These are phyloP conservation scores for Fraxinus floribunda DNA, from an alignment of 305 asterid species.

Conservation along the genomic window DNA sequence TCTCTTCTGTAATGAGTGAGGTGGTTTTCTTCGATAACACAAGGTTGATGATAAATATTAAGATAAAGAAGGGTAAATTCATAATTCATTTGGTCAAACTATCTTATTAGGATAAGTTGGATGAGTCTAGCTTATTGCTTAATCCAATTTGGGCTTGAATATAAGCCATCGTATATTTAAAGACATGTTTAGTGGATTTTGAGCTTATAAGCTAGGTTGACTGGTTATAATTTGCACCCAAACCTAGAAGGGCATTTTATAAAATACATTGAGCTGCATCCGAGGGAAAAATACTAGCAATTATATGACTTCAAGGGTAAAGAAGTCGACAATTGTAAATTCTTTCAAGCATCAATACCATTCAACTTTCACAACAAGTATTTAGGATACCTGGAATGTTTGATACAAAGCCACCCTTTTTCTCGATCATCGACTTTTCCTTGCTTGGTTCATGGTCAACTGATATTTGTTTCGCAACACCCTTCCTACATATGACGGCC, in stretches of 20 bases:
- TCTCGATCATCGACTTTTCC: constrained; percentile 70
- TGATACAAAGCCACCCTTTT: constrained; percentile 93
- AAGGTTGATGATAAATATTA: too few species aligned
- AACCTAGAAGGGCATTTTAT: neutral
- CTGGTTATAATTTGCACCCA: neutral
- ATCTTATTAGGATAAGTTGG: neutral
- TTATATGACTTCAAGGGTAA: neutral
- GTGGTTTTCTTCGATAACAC: neutral
- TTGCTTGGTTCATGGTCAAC: constrained; percentile 85
- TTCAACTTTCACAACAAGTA: neutral
- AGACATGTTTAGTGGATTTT: neutral
- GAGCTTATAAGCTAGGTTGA: neutral
- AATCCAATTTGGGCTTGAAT: neutral
- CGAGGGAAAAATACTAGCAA: neutral
- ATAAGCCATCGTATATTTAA: neutral
- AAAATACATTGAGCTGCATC: neutral
- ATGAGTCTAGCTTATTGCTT: neutral
- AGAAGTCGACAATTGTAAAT: neutral
- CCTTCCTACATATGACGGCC: constrained; percentile 65
- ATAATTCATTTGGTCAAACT: neutral
- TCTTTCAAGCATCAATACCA: neutral
- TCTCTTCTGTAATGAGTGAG: neutral
- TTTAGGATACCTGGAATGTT: constrained; percentile 66
- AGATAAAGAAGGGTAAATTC: neutral
- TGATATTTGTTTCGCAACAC: constrained; percentile 74